Base-by-base conservation (phyloP, 331 rosid genomes). In the Malus hybrid region DNA sequence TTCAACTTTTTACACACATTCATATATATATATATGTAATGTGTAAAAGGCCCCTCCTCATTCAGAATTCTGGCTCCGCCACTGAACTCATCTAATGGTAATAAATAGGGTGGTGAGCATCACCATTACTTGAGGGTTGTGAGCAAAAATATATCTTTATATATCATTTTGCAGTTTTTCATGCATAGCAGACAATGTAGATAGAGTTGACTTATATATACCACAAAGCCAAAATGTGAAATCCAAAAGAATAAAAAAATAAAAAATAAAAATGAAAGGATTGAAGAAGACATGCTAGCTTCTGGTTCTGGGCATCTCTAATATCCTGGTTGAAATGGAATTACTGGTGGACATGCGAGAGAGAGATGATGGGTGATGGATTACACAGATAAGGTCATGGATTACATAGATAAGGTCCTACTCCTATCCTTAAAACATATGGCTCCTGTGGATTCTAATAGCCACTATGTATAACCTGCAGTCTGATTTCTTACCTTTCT, bases 371-470 rank as follows among this genome's bases (percentile, higher is more conserved):
- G 83, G 52, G 81, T 19, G 61, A 66, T 65, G 88, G 76, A 81
- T 31, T 42, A n/a, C 48, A 82, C 48, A 77, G 91, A 90, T 83
- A 86, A 83, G 52, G 81, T 19, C 55, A 66, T 65, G 88, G 76
- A 81, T 31, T 42, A n/a, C 48, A 82, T 48, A 77, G 91, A 90
- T 83, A 86, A 83, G 84, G 79, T 63, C 82, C 18, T 27, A 61
- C 7, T 57, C 63, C 84, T 85, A 90, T 90, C 93, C 81, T 79
- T 61, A 59, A 71, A 59, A 68, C 79, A 63, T 76, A 62, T 64
- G 77, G 57, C 66, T 77, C 82, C 77, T 83, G 83, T 86, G 92
- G 84, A 73, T 73, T 14, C 56, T 15, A 50, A 15, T 15, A 15
- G 3, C n/a, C 56, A 50, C 56, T 15, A 6, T 6, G 28, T 46